phyloP scores from a whole-genome alignment of 2,329 filamentous ascomycete genomes.

The Aureobasidium sp. region DNA sequence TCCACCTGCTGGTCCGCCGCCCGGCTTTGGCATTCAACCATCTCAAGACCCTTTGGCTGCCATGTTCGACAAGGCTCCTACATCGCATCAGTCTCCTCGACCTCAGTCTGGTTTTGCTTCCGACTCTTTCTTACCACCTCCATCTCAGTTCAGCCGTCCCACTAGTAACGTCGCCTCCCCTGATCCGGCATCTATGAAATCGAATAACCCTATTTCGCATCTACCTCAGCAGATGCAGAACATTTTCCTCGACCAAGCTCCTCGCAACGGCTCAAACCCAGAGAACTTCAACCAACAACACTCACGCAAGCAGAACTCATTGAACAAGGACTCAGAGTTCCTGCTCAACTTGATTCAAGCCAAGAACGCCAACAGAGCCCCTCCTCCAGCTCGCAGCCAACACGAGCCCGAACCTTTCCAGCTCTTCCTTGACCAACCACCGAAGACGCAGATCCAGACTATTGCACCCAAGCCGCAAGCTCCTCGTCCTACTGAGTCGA shows the following conservation, averaged over 20 bases:
- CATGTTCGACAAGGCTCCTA: conserved; percentile 9
- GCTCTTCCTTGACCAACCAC: conserved; percentile 26
- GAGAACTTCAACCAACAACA: conserved; percentile 23
- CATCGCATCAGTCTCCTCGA: conserved; percentile 3
- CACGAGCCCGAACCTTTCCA: conserved; percentile 27
- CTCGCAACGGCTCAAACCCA: conserved; percentile 11
- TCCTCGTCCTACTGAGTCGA: conserved; percentile 23
- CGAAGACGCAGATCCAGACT: conserved; percentile 16
- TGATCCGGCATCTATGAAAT: background rate
- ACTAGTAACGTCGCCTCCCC: conserved; percentile 8
- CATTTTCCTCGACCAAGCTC: conserved; percentile 9
- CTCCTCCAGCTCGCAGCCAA: conserved; percentile 24
- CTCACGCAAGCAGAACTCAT: conserved; percentile 39
- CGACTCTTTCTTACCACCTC: conserved; percentile 1
- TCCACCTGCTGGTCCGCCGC: background rate
- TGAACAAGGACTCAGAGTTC: conserved; percentile 61
- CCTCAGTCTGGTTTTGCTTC: conserved; percentile 5
- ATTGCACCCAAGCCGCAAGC: conserved; percentile 29
- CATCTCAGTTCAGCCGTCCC: conserved; percentile 1
- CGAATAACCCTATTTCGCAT: conserved; percentile 2
- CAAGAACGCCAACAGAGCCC: conserved; percentile 25
- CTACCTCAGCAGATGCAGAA: conserved; percentile 6
- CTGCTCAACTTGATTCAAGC: conserved; percentile 73
- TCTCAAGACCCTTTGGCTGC: conserved; percentile 7
- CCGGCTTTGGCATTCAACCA: background rate